Evolutionary conservation across 2,329 filamentous ascomycete species (phyloP), one percentile per base, ranked within the genome.

Genomic region (Didymella arachidicola): DNA sequence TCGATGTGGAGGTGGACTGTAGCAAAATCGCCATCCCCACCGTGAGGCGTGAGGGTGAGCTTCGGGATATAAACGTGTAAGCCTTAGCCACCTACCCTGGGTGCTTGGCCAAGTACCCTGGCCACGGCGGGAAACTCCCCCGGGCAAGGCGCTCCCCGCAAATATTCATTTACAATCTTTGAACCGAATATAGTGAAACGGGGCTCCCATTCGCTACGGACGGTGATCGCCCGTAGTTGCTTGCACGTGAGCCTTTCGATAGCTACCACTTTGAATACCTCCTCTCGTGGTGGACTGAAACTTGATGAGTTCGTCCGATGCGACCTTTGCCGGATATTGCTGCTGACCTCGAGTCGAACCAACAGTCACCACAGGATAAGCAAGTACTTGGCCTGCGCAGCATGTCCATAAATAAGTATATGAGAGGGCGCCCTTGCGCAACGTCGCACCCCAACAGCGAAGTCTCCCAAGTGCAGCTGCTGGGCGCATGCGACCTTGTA

Each of bases 1-100:
- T 69, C 67, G 65, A 67, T 59, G 57, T 63, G 63, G 59, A 56
- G 36, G 51, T 48, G 57, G 42, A 44, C 52, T 52, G 52, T 26
- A 60, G 42, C 42, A 60, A 30, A 51, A 27, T 55, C 57, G 57
- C 51, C 51, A 60, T 60, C 57, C 41, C 46, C 52, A 52, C 30
- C 29, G 57, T 38, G 43, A 32, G 57, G 48, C 19, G 44, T 48
- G 45, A 43, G 57, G 51, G 29, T 48, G 36, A 39, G 51, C 51
- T 36, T 45, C 56, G 12, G 38, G 45, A 60, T 60, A 60, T 60
- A 60, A 48, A 42, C n/a, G 36, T 56, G 43, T 43, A 47, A 38
- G 57, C 46, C 32, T 43, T 47, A 38, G 57, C 46, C 32, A 50
- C 45, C 27, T 16, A 59, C 22, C 50, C 56, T 49, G 22, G 22